Evolutionary conservation across 768 basidiomycete genomes (phyloP).

Genomic region (Kwoniella heveanensis): DNA sequence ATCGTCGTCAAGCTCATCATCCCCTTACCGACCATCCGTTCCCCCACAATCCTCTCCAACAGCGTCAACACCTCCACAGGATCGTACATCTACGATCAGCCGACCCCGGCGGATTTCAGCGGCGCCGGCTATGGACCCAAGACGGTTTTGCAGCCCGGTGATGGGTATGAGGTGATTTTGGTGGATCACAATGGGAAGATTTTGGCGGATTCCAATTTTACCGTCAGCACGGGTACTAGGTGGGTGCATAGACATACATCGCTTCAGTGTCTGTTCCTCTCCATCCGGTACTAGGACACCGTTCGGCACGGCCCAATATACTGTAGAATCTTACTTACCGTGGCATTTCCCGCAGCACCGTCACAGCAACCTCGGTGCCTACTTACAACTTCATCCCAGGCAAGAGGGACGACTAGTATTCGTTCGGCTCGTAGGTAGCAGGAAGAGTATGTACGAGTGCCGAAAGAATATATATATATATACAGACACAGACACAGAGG

Average conservation of each 20-base stretch:
- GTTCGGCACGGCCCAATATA: too few relatives aligned
- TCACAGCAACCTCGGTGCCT: background rate
- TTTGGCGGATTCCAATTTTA: background rate
- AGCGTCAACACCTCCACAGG: constrained; percentile 4
- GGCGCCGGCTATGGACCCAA: constrained; percentile 1
- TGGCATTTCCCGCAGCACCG: background rate
- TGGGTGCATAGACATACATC: background rate
- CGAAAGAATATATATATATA: too few relatives aligned
- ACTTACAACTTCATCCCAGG: constrained; percentile 3
- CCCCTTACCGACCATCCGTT: constrained; percentile 2
- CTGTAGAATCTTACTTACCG: too few relatives aligned
- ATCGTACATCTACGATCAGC: constrained; percentile 6
- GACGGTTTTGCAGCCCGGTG: constrained; percentile 4
- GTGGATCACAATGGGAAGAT: constrained; percentile 2
- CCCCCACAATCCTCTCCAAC: constrained; percentile 3
- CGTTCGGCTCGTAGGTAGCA: too few relatives aligned
- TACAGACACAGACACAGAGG: too few relatives aligned
- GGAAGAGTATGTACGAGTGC: too few relatives aligned
- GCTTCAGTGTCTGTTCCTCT: background rate
- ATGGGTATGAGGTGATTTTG: constrained; percentile 3
- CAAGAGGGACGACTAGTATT: background rate
- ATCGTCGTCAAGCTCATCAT: constrained; percentile 4
- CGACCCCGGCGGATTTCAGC: constrained; percentile 1
- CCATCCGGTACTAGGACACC: too few relatives aligned
- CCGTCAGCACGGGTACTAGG: constrained; percentile 4